Base-by-base conservation (phyloP, 352 stramenopile genomes). In the Phytophthora kernoviae region DNA sequence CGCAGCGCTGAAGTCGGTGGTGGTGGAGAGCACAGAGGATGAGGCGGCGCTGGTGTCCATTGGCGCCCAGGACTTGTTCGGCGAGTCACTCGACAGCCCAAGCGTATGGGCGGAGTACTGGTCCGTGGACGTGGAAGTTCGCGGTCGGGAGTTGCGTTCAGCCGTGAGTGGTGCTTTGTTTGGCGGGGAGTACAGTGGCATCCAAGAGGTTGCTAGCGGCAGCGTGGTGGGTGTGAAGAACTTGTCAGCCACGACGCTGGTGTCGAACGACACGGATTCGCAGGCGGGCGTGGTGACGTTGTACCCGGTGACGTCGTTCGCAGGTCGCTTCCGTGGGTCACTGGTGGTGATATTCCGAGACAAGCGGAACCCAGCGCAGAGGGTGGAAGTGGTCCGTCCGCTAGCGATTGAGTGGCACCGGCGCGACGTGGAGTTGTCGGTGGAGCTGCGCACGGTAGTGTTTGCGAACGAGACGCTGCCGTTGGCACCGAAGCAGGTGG, bases 401-500 rank as follows among this genome's bases (percentile, higher is more conserved):
- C 9, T 41, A 15, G 14, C 34, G 34, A 17, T 41, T 41, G 6
- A 9, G 34, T 41, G 34, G 34, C 34, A 17, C 12, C 34, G 34
- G 6, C 6, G 34, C 34, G 34, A 41, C 2, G 34, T 17, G 34
- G 34, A 41, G 34, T 17, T 41, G 34, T n/a, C 34, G 12, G 34
- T 41, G 34, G 34, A 41, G 34, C 34, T 41, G 8, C 34, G 12
- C 14, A 41, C 34, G 6, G 34, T 41, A 15, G 1, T 41, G 34
- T 41, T 41, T 41, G 34, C 34, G 34, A 41, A 41, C 34, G 34
- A 55, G 21, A 47, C 48, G 20, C 18, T 47, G 9, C 44, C 48
- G 48, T 36, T 52, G 18, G 12, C 45, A 18, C 21, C 17, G 30
- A 2, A 32, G 26, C 30, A 47, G 41, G 45, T 32, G 45, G 27